These are phyloP conservation scores for Aspergillus pseudonomiae DNA, from an alignment of 2,329 filamentous ascomycete genomes.

Conservation along the genomic window DNA sequence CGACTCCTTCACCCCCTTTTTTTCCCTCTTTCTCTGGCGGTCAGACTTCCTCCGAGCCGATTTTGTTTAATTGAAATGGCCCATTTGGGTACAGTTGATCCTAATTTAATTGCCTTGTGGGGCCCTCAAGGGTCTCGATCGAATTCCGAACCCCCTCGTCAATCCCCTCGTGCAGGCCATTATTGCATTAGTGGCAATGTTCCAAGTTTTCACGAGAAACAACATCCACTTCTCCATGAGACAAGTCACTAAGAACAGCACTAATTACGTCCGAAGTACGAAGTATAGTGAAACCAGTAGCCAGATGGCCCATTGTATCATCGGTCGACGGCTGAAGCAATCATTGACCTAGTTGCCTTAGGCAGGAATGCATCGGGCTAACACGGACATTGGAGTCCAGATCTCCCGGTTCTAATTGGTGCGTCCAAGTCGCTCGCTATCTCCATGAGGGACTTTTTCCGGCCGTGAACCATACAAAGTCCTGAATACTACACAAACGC, in stretches of 20 bases:
- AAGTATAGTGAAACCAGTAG: not conserved
- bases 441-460: not conserved
- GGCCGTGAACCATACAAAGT: not conserved
- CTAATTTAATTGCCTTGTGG: slow-evolving; percentile 9
- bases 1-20: not conserved
- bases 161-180: slow-evolving; percentile 3
- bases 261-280: not conserved
- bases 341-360: not conserved
- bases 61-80: not conserved
- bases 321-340: not conserved
- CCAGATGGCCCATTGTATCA: not conserved
- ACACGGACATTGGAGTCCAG: not conserved
- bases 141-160: slow-evolving; percentile 1
- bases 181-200: slow-evolving; percentile 1
- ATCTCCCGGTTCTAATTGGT: not conserved
- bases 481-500: not conserved
- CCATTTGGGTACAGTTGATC: slow-evolving; percentile 2
- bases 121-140: slow-evolving; percentile 2
- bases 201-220: slow-evolving; percentile 1
- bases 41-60: not conserved
- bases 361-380: not conserved
- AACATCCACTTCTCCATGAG: slow-evolving; percentile 3
- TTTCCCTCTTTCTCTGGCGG: not conserved
- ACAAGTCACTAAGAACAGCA: not conserved
- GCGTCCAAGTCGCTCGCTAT: not conserved